phyloP scores from a whole-genome alignment of 2,329 filamentous ascomycete species.

The Mycocentrospora acerina region DNA sequence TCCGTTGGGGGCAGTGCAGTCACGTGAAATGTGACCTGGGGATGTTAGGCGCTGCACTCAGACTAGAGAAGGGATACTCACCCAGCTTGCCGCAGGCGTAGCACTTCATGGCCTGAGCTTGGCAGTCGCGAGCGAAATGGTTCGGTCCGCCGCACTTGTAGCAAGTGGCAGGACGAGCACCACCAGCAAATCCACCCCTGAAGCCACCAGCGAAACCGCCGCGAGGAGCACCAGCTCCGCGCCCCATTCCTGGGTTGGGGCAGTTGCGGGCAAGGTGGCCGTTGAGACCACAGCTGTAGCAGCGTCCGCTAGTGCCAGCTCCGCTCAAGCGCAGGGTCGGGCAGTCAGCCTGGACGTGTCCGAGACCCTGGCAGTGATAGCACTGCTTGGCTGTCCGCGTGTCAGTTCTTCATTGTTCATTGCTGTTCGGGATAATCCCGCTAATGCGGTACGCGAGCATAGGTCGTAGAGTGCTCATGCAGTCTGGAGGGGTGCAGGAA shows the following conservation, averaged over 20 bases:
- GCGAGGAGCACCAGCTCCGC: conserved; percentile 66
- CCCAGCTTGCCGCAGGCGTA: conserved; percentile 90
- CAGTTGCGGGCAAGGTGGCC: conserved; percentile 92
- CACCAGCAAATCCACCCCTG: conserved; percentile 74
- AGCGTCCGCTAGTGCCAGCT: conserved; percentile 78
- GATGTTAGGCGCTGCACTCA: conserved; percentile 5
- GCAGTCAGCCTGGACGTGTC: conserved; percentile 98
- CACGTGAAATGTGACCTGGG: conserved; percentile 80
- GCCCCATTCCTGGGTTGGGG: conserved; percentile 71
- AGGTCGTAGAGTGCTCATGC: not conserved
- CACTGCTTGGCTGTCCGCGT: conserved; percentile 81
- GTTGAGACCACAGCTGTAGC: conserved; percentile 93
- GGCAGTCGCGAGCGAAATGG: conserved; percentile 97
- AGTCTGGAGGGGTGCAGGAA: not conserved
- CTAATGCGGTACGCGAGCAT: not conserved
- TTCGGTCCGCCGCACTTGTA: conserved; percentile 82
- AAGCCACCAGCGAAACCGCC: conserved; percentile 70
- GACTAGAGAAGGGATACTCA: conserved; percentile 4
- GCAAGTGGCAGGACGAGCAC: conserved; percentile 65
- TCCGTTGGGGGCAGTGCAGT: conserved; percentile 96
- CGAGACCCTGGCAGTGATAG: conserved; percentile 98
- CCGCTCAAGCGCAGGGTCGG: conserved; percentile 90
- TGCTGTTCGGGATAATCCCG: not conserved
- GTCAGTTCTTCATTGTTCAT: conserved; percentile 13
- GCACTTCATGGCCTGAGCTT: conserved; percentile 98